Conservation (phyloP, 768 basidiomycete species). For the Suillus alpinus region DNA sequence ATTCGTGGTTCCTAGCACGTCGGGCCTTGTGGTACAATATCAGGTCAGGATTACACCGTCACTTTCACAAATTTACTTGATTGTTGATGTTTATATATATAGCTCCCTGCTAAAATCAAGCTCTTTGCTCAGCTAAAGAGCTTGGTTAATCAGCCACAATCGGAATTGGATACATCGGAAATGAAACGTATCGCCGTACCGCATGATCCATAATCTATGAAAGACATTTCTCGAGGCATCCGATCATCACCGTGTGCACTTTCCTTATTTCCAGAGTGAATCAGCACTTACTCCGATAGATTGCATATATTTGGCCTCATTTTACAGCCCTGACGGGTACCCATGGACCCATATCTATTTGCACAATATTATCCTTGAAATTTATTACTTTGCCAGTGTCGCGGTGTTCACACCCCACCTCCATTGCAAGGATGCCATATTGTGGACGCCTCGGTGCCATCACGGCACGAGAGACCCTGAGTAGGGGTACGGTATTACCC, state of each 20-base stretch:
- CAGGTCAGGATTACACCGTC: slow-evolving; percentile 45
- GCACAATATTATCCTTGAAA: not conserved
- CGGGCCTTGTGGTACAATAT: slow-evolving; percentile 68
- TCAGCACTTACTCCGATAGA: not conserved
- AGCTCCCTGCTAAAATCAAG: slow-evolving; percentile 46
- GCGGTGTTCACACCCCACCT: not conserved
- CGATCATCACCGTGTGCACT: not conserved
- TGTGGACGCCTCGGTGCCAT: not conserved
- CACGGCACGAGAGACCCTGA: not conserved
- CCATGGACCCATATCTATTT: not conserved
- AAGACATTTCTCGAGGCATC: not conserved
- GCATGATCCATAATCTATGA: not conserved
- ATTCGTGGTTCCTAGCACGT: slow-evolving; percentile 75
- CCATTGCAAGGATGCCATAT: not conserved
- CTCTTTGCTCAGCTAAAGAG: slow-evolving; percentile 37
- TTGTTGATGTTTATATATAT: not conserved
- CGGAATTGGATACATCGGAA: slow-evolving; percentile 12
- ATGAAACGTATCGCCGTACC: slow-evolving; percentile 3
- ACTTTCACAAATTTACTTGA: not conserved
- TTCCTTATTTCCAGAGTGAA: not conserved
- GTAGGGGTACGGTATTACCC: not conserved
- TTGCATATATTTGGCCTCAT: not conserved
- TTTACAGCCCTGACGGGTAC: not conserved
- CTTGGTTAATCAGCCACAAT: slow-evolving; percentile 20
- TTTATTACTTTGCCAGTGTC: not conserved